Evolutionary conservation across 441 rosid species (phyloP).

Genomic region (Pelargonium fulgidum): DNA sequence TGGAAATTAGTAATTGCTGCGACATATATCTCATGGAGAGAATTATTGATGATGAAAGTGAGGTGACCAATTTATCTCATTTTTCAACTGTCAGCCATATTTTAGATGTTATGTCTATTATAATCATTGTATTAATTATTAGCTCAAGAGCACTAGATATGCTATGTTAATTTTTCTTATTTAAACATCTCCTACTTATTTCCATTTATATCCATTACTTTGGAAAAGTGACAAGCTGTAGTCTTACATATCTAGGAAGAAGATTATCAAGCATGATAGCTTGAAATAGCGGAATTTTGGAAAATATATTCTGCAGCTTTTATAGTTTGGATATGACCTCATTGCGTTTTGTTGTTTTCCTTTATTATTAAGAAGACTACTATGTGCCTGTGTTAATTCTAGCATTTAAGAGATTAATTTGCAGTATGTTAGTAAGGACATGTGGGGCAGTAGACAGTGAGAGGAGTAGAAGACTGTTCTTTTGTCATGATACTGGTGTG

Average conservation of each 20-base stretch:
- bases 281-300: not conserved
- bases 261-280: not conserved
- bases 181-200: not conserved
- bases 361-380: not conserved
- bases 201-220: not conserved
- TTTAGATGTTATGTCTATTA: not conserved
- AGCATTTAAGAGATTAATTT: no score
- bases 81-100: not conserved
- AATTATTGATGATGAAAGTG: constrained; percentile 3
- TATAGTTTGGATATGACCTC: not conserved
- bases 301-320: not conserved
- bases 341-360: not conserved
- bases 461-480: no score
- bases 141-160: not conserved
- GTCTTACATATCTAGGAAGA: not conserved
- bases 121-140: not conserved
- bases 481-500: no score
- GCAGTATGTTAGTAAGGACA: no score
- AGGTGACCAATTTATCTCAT: not conserved
- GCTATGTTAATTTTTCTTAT: not conserved
- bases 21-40: constrained; percentile 1
- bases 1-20: constrained; percentile 1
- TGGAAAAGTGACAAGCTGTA: not conserved
- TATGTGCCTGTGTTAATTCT: not conserved
- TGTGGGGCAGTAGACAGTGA: no score